Base-by-base conservation (phyloP, 768 basidiomycete species). In the Galerina sulciceps region DNA sequence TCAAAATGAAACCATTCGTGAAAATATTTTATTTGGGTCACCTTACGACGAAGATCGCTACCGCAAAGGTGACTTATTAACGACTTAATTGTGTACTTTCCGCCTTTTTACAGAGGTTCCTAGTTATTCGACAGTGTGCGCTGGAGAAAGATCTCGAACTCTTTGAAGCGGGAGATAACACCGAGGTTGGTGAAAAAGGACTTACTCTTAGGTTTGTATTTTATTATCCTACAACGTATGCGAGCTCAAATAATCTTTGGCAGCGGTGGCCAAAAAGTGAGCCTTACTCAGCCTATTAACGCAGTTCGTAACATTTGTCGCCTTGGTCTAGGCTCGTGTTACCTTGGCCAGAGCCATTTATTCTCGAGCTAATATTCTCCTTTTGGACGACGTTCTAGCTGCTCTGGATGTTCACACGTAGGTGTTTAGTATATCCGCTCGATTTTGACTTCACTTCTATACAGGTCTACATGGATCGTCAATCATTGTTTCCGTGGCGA, bases 401-500 rank as follows among this genome's bases (percentile, higher is more conserved):
- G 86, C 87, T 8, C 71, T 88, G n/a, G 87, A 88, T 56, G 65
- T 61, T 5, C 63, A 66, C 45, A 66, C 63, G 71, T 73, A 57
- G 53, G 72, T 31, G 8, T 56, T 38, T 35, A 17, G 18, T 17
- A 1, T 13, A 23, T 35, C 57, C 34, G 17, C 31, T 23, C 37
- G 15, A 10, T 10, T 10, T 20, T 49, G 10, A 4, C 48, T 8
- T 26, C 59, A 5, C 15, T 26, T 1, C 11, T 10, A 3, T 23
- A 15, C 5, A 94, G 91, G 0, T 89, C 93, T 0, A 85, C 88
- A 58, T 91, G 92, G 74, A 83, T 97, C 42, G 88, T 87, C 65
- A 77, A 84, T 18, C 78, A 91, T 50, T 94, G 91, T 64, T 78
- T 97, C 36, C 79, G 81, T 58, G 93, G 94, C 11, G 86, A 88